Percentiles rank a stretch among this genome's conserved stretches.
These are phyloP conservation scores for Pythium coloratum DNA, from an alignment of 352 stramenopile genomes.

Conservation along the genomic window DNA sequence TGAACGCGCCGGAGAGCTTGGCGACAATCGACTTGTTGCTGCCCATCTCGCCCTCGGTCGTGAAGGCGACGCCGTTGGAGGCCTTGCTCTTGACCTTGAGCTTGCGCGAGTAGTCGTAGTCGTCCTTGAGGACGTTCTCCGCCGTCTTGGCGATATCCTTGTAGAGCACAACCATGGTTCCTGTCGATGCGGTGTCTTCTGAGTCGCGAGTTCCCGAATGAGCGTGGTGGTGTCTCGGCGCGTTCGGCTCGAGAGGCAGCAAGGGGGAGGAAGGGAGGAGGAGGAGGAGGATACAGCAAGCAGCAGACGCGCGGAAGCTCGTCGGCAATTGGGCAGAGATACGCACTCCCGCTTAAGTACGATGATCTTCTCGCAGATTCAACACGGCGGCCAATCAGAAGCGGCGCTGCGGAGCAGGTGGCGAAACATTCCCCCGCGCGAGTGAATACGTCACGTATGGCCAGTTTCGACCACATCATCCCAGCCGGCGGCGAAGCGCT, in stretches of 20 bases:
- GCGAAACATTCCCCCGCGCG: constrained; percentile 9
- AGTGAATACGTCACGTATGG: constrained; percentile 19
- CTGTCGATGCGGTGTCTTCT: constrained; percentile 16
- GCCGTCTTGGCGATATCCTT: constrained; percentile 88
- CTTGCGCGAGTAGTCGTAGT: constrained; percentile 91
- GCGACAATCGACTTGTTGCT: constrained; percentile 87
- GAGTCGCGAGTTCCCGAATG: constrained; percentile 54
- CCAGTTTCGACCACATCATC: constrained; percentile 37
- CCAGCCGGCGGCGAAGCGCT: background rate
- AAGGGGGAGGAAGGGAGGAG: constrained; percentile 3
- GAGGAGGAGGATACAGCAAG: constrained; percentile 1
- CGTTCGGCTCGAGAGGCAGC: background rate
- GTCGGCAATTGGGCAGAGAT: constrained; percentile 23
- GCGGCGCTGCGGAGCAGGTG: constrained; percentile 9
- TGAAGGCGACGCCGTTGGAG: constrained; percentile 83
- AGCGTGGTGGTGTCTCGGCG: background rate
- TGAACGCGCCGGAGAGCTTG: constrained; percentile 79
- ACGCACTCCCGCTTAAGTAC: constrained; percentile 40
- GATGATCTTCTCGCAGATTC: constrained; percentile 37
- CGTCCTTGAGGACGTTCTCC: constrained; percentile 82
- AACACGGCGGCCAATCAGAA: constrained; percentile 33
- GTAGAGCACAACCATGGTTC: constrained; percentile 73
- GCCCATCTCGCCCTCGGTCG: constrained; percentile 82
- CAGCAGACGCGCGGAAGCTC: constrained; percentile 1
- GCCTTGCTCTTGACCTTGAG: constrained; percentile 91